Percentiles rank a stretch among this genome's conserved stretches.
Evolutionary conservation across 352 stramenopile genomes (phyloP).

Genomic region (Globisporangium polare): DNA sequence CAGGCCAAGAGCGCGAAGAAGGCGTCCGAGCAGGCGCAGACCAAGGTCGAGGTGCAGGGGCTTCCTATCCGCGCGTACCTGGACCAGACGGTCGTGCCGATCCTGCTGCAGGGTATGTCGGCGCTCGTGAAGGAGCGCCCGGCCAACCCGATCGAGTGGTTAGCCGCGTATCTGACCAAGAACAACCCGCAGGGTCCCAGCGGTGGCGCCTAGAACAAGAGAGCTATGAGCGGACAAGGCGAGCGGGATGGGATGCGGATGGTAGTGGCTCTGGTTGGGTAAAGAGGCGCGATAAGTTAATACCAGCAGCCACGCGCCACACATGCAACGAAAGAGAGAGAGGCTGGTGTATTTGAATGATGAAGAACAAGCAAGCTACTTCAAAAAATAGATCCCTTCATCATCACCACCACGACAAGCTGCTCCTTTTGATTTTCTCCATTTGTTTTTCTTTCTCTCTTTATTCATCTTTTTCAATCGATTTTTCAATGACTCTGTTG

Average conservation of each 20-base stretch:
- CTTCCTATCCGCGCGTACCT: constrained; percentile 97
- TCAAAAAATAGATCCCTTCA: neutral
- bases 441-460: constrained; percentile 3
- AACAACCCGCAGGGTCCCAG: constrained; percentile 92
- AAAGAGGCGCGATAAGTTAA: neutral
- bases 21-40: constrained; percentile 62
- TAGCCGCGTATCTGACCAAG: constrained; percentile 95
- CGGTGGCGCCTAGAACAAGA: neutral
- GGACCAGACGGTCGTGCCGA: constrained; percentile 98
- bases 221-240: neutral
- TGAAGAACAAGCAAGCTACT: neutral
- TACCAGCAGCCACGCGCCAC: no score
- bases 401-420: neutral
- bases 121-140: constrained; percentile 97
- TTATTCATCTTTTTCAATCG: constrained; percentile 7
- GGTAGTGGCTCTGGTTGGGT: neutral
- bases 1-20: constrained; percentile 62
- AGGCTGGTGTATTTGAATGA: no score
- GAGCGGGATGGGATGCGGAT: neutral
- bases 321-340: no score
- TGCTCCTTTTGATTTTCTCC: constrained; percentile 5
- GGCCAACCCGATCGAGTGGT: constrained; percentile 96
- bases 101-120: constrained; percentile 97
- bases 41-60: constrained; percentile 90
- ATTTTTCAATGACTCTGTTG: neutral